A percentile compares a stretch with the other conserved stretches of the same genome.
Evolutionary conservation across 176 grass and related monocot genomes (phyloP).

Genomic region (Puya raimondii): DNA sequence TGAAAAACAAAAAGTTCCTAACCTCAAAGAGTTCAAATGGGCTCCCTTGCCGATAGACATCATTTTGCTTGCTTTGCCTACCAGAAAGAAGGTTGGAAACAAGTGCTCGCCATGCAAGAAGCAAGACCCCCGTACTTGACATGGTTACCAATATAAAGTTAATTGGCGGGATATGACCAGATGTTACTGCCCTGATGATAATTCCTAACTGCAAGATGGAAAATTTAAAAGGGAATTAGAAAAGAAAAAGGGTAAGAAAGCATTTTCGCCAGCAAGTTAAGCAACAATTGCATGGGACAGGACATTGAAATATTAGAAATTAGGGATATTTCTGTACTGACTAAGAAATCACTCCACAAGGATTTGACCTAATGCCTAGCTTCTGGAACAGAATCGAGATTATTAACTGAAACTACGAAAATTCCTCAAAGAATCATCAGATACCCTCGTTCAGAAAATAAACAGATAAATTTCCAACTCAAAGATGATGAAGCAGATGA

Average conservation of each 20-base stretch:
- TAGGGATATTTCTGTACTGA: neutral
- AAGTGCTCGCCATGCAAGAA: constrained; percentile 73
- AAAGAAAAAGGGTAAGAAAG: neutral
- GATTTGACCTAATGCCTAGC: neutral
- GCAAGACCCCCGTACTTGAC: constrained; percentile 71
- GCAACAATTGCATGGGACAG: no score
- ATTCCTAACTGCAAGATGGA: constrained; percentile 47
- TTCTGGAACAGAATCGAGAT: neutral
- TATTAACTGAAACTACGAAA: no score
- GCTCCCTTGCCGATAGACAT: constrained; percentile 65
- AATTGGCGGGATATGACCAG: constrained; percentile 62
- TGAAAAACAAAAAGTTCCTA: constrained; percentile 1
- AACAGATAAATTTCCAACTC: no score
- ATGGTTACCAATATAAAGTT: constrained; percentile 78
- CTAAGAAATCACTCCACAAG: no score
- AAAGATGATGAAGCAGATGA: neutral
- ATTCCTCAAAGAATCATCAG: no score
- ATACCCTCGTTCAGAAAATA: no score
- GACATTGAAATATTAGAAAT: neutral
- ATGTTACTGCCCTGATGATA: constrained; percentile 48
- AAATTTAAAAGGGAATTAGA: constrained; percentile 2
- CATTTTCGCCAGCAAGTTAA: no score
- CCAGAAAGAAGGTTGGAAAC: constrained; percentile 50
- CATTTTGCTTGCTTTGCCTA: constrained; percentile 45
- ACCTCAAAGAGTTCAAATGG: constrained; percentile 97